A percentile compares a stretch with the other conserved stretches of the same genome.
phyloP scores from a whole-genome alignment of 1,284 basidiomycete species.

The Boletus calvinii region DNA sequence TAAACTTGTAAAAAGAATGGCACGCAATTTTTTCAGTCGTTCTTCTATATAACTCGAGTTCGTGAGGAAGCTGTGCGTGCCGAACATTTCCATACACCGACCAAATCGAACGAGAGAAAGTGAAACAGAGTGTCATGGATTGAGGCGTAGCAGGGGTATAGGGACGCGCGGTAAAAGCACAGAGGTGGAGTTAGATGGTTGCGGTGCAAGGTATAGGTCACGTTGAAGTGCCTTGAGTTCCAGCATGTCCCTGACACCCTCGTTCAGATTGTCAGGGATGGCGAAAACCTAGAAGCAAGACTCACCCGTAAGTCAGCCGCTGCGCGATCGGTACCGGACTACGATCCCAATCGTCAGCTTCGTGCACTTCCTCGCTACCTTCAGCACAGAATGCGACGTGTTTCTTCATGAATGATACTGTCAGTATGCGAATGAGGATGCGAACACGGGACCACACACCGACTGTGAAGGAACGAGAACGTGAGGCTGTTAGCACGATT shows the following conservation, averaged over 20 bases:
- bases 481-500: background rate
- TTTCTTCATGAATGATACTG: conserved; percentile 35
- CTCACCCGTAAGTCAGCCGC: conserved; percentile 54
- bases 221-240: conserved; percentile 62
- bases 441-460: conserved; percentile 8
- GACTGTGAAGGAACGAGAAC: conserved; percentile 1
- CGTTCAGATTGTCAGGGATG: background rate
- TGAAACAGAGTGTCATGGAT: background rate
- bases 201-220: conserved; percentile 52
- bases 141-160: conserved; percentile 52
- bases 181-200: conserved; percentile 39
- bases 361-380: conserved; percentile 52
- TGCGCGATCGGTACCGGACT: conserved; percentile 51
- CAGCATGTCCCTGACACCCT: conserved; percentile 50
- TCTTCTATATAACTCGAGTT: background rate
- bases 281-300: conserved; percentile 10
- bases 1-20: background rate
- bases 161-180: conserved; percentile 49
- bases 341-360: conserved; percentile 71
- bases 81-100: background rate
- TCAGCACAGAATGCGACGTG: conserved; percentile 56
- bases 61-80: background rate
- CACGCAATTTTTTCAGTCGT: too few species aligned
- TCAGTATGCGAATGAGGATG: conserved; percentile 1
- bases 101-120: background rate